phyloP scores from a whole-genome alignment of 805 yeast species.

The Wickerhamomyces alni region DNA sequence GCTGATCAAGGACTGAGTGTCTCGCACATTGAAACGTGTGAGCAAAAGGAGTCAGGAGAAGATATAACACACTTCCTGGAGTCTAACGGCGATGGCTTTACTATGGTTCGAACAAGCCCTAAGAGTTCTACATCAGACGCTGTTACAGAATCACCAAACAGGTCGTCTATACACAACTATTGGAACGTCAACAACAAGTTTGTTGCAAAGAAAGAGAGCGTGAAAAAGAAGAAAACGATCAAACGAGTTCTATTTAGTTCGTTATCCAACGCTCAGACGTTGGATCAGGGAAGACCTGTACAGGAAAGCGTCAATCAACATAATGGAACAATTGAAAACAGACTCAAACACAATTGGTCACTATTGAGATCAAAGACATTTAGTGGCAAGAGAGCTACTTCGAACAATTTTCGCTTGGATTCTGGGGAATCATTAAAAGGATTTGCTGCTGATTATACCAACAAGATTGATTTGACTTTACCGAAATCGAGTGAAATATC shows the following conservation, averaged over 20 bases:
- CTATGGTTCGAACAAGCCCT: background rate
- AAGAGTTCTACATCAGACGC: background rate
- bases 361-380: background rate
- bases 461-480: slow-evolving; percentile 6
- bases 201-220: slow-evolving; percentile 2
- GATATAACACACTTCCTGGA: background rate
- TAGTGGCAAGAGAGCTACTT: background rate
- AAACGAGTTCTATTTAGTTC: slow-evolving; percentile 14
- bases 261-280: slow-evolving; percentile 2
- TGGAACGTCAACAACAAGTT: slow-evolving; percentile 13
- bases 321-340: too few species aligned
- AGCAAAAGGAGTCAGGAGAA: background rate
- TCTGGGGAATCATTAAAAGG: slow-evolving; percentile 21
- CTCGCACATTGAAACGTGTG: background rate
- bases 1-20: background rate
- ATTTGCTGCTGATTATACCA: slow-evolving; percentile 13
- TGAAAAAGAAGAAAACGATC: slow-evolving; percentile 9
- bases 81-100: too few species aligned
- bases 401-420: slow-evolving; percentile 11
- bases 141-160: background rate
- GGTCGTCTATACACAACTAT: background rate
- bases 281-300: too few species aligned
- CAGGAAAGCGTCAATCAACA: too few species aligned
- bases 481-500: slow-evolving; percentile 5
- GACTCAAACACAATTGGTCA: slow-evolving; percentile 10